Evolutionary conservation across 352 stramenopile species (phyloP), one percentile per base, ranked within the genome.

Genomic region (Globisporangium cylindrosporum): DNA sequence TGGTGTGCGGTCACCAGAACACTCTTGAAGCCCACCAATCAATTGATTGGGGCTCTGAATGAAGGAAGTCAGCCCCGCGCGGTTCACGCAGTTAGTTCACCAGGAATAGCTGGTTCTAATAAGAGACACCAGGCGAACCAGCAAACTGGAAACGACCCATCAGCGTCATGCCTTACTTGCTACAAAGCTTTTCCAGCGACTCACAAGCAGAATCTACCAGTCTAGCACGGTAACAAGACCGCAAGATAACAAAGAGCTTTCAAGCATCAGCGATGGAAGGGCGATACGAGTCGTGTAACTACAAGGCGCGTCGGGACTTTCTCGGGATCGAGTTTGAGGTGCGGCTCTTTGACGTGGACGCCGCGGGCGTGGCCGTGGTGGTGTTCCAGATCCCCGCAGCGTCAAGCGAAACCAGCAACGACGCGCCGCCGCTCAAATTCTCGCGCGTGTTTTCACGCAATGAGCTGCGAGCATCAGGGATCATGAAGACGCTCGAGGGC

Each of bases 341-440:
- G 58, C 77, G 80, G 61, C 68, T 93, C 27, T 86, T 94, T 34
- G 80, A 93, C 36, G 77, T 95, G 27, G 82, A 92, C 61, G 85
- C 84, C 43, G 80, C 80, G 25, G 86, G 82, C 34, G 72, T 93
- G 34, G 77, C 77, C 9, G 84, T 86, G 12, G 70, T 95, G 18
- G 74, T 83, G 27, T 77, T 86, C 51, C 78, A 82, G 56, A 71
- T 74, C 14, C 14, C 41, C 7, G 15, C 41, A n/a, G 49, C 66
- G 4, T 34, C 27, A 5, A 59, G 70, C 32, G 69, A 80, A 29
- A 60, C 73, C 4, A 66, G 66, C 2, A 61, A 27, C 22, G 67
- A 73, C 36, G 68, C 75, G 22, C 74, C 75, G 20, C 75, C 80
- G 5, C 82, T 86, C 54, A 80, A 88, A 67, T 94, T 92, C 61